These are phyloP conservation scores for Kwoniella europaea DNA, from an alignment of 768 basidiomycete species.

Conservation along the genomic window DNA sequence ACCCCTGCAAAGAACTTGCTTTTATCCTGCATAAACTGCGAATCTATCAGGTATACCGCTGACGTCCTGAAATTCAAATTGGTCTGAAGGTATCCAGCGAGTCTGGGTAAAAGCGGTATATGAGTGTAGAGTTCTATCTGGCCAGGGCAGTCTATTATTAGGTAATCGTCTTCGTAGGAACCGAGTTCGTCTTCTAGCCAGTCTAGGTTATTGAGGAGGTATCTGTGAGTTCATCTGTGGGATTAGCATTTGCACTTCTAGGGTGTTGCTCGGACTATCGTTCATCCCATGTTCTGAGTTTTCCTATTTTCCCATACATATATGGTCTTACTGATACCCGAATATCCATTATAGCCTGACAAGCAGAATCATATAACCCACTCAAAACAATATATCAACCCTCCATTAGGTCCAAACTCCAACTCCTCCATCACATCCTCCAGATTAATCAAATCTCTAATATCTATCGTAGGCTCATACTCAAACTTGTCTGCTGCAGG, in stretches of 20 bases:
- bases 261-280: too few relatives aligned
- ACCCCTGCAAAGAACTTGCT: constrained; percentile 99
- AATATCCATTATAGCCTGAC: neutral
- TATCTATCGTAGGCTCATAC: constrained; percentile 89
- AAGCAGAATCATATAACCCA: constrained; percentile 65
- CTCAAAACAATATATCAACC: constrained; percentile 98
- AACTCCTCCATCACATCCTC: constrained; percentile 96
- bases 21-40: constrained; percentile 99
- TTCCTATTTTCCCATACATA: too few relatives aligned
- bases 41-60: constrained; percentile 90
- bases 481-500: constrained; percentile 94
- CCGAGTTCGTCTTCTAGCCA: constrained; percentile 98
- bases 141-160: constrained; percentile 60
- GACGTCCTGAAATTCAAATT: constrained; percentile 81
- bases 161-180: constrained; percentile 92
- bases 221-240: constrained; percentile 70
- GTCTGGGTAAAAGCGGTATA: constrained; percentile 90
- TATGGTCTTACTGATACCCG: too few relatives aligned
- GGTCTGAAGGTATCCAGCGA: constrained; percentile 71
- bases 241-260: too few relatives aligned
- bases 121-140: constrained; percentile 99
- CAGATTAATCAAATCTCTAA: constrained; percentile 85
- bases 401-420: constrained; percentile 94
- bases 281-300: too few relatives aligned
- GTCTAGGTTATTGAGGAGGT: constrained; percentile 94